A percentile compares a stretch with the other conserved stretches of the same genome.
These are phyloP conservation scores for Fusarium fracticaudum DNA, from an alignment of 2,329 filamentous ascomycete genomes.

Conservation along the genomic window DNA sequence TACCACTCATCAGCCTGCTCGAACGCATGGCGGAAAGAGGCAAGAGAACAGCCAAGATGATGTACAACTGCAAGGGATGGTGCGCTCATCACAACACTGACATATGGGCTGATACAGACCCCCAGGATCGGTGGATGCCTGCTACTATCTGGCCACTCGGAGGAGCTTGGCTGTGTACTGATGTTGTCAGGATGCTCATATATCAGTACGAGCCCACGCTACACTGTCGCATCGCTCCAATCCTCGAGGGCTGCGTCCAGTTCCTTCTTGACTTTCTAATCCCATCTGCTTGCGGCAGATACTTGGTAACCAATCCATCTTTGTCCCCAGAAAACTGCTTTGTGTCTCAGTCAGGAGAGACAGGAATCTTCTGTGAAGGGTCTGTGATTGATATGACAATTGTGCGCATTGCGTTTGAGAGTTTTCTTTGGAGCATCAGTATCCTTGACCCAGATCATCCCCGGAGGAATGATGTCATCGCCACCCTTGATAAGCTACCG, in stretches of 20 bases:
- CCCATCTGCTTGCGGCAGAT: slow-evolving; percentile 38
- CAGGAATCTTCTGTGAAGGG: slow-evolving; percentile 38
- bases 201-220: slow-evolving; percentile 33
- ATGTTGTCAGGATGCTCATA: slow-evolving; percentile 38
- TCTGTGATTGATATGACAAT: slow-evolving; percentile 41
- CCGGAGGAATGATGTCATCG: neutral
- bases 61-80: slow-evolving; percentile 52
- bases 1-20: slow-evolving; percentile 51
- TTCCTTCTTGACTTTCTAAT: slow-evolving; percentile 54
- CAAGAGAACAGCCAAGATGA: slow-evolving; percentile 45
- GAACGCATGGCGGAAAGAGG: slow-evolving; percentile 42
- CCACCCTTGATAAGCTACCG: slow-evolving; percentile 3
- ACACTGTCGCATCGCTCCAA: slow-evolving; percentile 38
- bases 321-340: slow-evolving; percentile 41
- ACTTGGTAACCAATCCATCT: slow-evolving; percentile 41
- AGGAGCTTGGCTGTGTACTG: slow-evolving; percentile 39
- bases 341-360: slow-evolving; percentile 15
- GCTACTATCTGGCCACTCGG: slow-evolving; percentile 41
- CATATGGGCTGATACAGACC: slow-evolving; percentile 52
- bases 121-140: slow-evolving; percentile 47
- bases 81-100: slow-evolving; percentile 53
- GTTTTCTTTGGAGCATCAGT: slow-evolving; percentile 27
- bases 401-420: slow-evolving; percentile 33
- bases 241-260: slow-evolving; percentile 47
- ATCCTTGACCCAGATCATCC: slow-evolving; percentile 17